Conservation (phyloP, 2,329 filamentous ascomycete species). For the Gnomoniopsis sp. region DNA sequence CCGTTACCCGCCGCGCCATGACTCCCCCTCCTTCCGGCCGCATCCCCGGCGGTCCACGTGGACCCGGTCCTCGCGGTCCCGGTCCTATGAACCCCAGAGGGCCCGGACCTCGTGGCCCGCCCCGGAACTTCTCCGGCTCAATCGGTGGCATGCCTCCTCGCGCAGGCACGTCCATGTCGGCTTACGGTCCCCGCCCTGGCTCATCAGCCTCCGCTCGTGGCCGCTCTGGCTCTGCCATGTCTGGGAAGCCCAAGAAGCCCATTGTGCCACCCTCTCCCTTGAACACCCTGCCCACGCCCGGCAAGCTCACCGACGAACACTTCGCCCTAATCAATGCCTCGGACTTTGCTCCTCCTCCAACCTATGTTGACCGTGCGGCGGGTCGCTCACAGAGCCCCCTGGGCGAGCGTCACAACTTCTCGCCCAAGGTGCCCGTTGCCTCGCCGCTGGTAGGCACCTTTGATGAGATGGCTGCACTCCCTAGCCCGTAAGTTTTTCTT, state of each 20-base stretch:
- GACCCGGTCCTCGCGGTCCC: constrained; percentile 24
- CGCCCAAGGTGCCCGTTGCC: constrained; percentile 66
- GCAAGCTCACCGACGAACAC: constrained; percentile 77
- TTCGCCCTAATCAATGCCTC: constrained; percentile 65
- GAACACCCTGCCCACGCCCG: constrained; percentile 76
- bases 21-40: constrained; percentile 74
- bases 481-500: constrained; percentile 74
- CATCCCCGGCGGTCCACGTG: constrained; percentile 36
- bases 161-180: constrained; percentile 38
- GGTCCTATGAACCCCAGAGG: constrained; percentile 13
- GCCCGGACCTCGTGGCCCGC: constrained; percentile 17
- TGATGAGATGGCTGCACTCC: constrained; percentile 80
- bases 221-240: constrained; percentile 47
- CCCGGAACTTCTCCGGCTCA: constrained; percentile 44
- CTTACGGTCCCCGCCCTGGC: constrained; percentile 30
- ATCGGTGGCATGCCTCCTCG: constrained; percentile 41
- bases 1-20: constrained; percentile 86
- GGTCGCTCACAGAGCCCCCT: constrained; percentile 66
- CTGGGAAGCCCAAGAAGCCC: constrained; percentile 40
- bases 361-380: constrained; percentile 62
- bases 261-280: constrained; percentile 71
- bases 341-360: constrained; percentile 82
- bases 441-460: constrained; percentile 80
- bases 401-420: constrained; percentile 68
- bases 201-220: constrained; percentile 30